Evolutionary conservation across 2,329 filamentous ascomycete species (phyloP).

Genomic region (Cercospora zeina): DNA sequence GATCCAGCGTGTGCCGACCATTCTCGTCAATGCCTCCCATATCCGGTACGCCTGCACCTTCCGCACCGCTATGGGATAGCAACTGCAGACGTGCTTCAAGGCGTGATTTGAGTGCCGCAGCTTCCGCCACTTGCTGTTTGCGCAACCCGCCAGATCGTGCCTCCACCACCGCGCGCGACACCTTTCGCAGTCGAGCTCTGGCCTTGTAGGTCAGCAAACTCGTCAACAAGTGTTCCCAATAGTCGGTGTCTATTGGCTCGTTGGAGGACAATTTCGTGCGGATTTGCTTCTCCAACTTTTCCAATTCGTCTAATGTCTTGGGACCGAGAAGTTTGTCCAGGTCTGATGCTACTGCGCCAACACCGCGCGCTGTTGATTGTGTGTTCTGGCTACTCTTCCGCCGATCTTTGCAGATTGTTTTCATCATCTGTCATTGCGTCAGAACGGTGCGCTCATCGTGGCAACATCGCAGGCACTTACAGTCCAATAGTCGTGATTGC

Average conservation of each 20-base stretch:
- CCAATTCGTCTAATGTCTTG: conserved; percentile 84
- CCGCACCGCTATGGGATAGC: background rate
- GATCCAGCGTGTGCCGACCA: conserved; percentile 53
- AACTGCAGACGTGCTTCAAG: conserved; percentile 46
- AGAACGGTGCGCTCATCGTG: conserved; percentile 24
- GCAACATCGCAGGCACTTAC: conserved; percentile 44
- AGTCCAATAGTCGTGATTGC: conserved; percentile 86
- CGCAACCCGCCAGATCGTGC: conserved; percentile 67
- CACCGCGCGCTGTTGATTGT: conserved; percentile 66
- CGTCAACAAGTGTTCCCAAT: conserved; percentile 90
- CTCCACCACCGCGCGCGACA: conserved; percentile 73
- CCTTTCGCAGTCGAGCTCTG: conserved; percentile 75
- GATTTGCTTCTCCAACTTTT: conserved; percentile 83
- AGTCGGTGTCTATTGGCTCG: conserved; percentile 92
- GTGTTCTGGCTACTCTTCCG: conserved; percentile 63
- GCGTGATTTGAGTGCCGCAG: conserved; percentile 56
- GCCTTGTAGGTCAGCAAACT: conserved; percentile 90
- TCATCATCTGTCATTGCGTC: conserved; percentile 63
- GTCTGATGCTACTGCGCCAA: conserved; percentile 79
- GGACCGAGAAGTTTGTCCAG: conserved; percentile 83
- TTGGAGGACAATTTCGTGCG: conserved; percentile 80
- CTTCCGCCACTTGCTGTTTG: conserved; percentile 67
- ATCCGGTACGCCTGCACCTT: background rate
- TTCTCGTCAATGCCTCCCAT: background rate
- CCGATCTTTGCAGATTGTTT: conserved; percentile 76